Evolutionary conservation across 2,329 filamentous ascomycete genomes (phyloP).

Genomic region (Tolypocladium tropicale): DNA sequence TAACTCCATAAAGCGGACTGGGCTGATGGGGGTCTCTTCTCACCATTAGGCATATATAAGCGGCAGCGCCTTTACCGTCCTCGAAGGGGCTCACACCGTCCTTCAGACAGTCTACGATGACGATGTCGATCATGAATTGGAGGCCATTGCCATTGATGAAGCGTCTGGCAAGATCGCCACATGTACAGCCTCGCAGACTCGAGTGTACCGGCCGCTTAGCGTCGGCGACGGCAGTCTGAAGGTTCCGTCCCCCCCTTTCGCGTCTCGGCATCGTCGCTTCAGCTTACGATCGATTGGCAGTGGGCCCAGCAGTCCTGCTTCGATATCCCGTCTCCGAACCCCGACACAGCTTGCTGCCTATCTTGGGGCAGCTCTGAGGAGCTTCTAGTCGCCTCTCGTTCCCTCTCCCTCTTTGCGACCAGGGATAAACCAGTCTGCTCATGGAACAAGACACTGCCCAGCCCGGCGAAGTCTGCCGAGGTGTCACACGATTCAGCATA

Average conservation of each 20-base stretch:
- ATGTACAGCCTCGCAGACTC: constrained; percentile 55
- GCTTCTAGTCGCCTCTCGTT: constrained; percentile 64
- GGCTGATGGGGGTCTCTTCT: background rate
- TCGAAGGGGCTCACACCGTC: constrained; percentile 62
- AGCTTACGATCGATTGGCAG: constrained; percentile 27
- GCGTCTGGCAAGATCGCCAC: constrained; percentile 75
- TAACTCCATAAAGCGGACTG: background rate
- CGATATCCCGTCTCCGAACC: constrained; percentile 22
- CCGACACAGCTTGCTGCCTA: constrained; percentile 36
- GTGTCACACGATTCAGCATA: constrained; percentile 83
- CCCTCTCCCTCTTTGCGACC: constrained; percentile 58
- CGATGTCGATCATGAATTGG: constrained; percentile 49
- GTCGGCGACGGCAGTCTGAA: constrained; percentile 62
- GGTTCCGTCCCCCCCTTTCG: constrained; percentile 32
- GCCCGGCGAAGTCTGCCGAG: constrained; percentile 59
- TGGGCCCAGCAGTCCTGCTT: constrained; percentile 57
- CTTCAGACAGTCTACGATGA: constrained; percentile 89
- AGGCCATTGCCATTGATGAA: constrained; percentile 75
- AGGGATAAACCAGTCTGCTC: constrained; percentile 40
- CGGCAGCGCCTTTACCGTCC: constrained; percentile 76
- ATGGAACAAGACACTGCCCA: constrained; percentile 70
- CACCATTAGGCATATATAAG: constrained; percentile 68
- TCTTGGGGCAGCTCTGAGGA: constrained; percentile 88
- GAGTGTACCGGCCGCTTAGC: constrained; percentile 69
- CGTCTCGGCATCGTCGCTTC: constrained; percentile 13